Conservation (phyloP, 768 basidiomycete species). For the Obba rivulosa region DNA sequence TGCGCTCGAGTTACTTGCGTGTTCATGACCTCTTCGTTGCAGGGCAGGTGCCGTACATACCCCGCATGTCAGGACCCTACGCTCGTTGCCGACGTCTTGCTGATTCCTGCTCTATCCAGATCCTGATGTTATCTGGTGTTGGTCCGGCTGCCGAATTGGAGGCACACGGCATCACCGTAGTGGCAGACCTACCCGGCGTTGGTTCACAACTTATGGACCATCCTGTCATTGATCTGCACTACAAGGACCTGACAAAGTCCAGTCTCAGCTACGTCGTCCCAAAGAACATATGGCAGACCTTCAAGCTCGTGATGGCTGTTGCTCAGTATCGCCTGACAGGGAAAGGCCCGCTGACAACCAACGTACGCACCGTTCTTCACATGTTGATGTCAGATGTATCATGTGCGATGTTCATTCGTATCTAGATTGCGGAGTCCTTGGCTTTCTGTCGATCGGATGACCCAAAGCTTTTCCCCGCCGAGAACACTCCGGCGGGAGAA, state of each 20-base stretch:
- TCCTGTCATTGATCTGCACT: constrained; percentile 43
- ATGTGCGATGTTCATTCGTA: neutral
- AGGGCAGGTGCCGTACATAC: constrained; percentile 63
- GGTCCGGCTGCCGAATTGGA: constrained; percentile 59
- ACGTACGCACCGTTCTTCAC: constrained; percentile 33
- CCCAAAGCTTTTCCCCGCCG: constrained; percentile 36
- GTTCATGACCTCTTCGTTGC: neutral
- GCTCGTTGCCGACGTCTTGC: neutral
- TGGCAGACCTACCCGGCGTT: constrained; percentile 66
- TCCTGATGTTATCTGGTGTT: constrained; percentile 71
- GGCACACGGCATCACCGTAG: constrained; percentile 45
- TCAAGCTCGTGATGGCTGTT: constrained; percentile 21
- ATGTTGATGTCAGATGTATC: neutral
- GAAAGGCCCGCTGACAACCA: constrained; percentile 47
- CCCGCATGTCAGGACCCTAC: constrained; percentile 37
- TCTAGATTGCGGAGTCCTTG: constrained; percentile 38
- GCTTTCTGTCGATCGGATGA: constrained; percentile 51
- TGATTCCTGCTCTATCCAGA: constrained; percentile 26
- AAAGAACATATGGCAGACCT: constrained; percentile 1
- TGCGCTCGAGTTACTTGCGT: too few relatives aligned
- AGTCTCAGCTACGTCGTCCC: constrained; percentile 34
- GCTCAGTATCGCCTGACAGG: constrained; percentile 39
- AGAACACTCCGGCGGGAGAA: constrained; percentile 9
- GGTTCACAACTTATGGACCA: constrained; percentile 75
- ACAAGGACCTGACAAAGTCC: constrained; percentile 44